Conservation (phyloP, 805 yeast species). For the Tetrapisispora fleetii region DNA sequence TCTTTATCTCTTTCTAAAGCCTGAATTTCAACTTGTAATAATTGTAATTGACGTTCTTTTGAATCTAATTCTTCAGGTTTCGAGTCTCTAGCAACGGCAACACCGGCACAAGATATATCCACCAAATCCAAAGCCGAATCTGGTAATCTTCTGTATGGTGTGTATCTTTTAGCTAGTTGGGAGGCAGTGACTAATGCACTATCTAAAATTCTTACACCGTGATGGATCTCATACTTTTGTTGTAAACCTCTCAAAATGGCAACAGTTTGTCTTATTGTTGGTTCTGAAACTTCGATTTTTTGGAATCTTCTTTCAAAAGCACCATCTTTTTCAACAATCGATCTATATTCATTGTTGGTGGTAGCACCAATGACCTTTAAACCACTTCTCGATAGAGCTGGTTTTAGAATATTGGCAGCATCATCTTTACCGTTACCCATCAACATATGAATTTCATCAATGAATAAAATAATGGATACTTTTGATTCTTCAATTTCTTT, state of each 20-base stretch:
- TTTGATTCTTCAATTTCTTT: conserved; percentile 86
- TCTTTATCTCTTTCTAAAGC: conserved; percentile 94
- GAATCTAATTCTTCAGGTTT: conserved; percentile 94
- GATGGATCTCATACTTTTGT: conserved; percentile 91
- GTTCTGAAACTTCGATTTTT: conserved; percentile 90
- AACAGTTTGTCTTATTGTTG: conserved; percentile 83
- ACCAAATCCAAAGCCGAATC: conserved; percentile 95
- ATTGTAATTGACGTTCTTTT: conserved; percentile 83
- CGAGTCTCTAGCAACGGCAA: conserved; percentile 96
- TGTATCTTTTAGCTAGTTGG: conserved; percentile 84
- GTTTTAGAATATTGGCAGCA: conserved; percentile 93
- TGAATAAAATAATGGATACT: conserved; percentile 78
- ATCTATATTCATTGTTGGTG: conserved; percentile 87
- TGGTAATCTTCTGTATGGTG: conserved; percentile 91
- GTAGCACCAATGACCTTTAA: conserved; percentile 98
- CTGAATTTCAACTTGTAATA: conserved; percentile 89
- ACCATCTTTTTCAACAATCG: conserved; percentile 90
- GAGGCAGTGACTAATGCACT: conserved; percentile 92
- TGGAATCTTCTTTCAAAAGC: conserved; percentile 98
- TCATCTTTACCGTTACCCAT: conserved; percentile 99
- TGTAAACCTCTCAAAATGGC: conserved; percentile 95
- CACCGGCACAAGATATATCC: conserved; percentile 94
- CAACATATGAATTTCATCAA: conserved; percentile 97
- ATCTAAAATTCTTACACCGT: conserved; percentile 92
- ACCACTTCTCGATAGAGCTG: conserved; percentile 93